Evolutionary conservation across 805 yeast genomes (phyloP).

Genomic region (Cyberlindnera bimundalis): DNA sequence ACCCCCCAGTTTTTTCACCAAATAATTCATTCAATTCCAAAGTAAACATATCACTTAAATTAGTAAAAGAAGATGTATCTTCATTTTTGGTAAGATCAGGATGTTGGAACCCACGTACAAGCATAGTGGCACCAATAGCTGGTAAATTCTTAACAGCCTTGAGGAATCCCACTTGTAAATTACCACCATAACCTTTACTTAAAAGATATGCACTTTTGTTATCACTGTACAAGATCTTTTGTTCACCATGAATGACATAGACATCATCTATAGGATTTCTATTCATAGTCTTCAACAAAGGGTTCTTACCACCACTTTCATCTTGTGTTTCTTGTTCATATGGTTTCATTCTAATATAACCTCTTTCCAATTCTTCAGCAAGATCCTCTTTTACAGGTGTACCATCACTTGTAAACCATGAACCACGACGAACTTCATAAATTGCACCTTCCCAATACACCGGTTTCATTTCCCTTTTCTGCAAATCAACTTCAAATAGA

Average conservation of each 20-base stretch:
- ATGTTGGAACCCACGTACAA: conserved; percentile 47
- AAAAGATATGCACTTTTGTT: conserved; percentile 44
- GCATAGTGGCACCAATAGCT: conserved; percentile 44
- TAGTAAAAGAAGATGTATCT: not conserved
- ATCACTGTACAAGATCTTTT: conserved; percentile 40
- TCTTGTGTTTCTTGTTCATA: conserved; percentile 21
- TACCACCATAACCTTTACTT: conserved; percentile 41
- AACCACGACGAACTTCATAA: conserved; percentile 78
- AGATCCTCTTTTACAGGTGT: conserved; percentile 49
- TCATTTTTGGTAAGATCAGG: not conserved
- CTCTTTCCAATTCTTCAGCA: conserved; percentile 57
- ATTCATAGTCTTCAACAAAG: conserved; percentile 10
- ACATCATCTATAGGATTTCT: conserved; percentile 14
- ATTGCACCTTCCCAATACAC: conserved; percentile 87
- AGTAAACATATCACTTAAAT: conserved; percentile 17
- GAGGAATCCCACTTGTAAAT: conserved; percentile 35
- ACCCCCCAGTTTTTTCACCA: conserved; percentile 18
- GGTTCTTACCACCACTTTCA: conserved; percentile 11
- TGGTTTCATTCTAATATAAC: conserved; percentile 42
- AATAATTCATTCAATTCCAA: conserved; percentile 24
- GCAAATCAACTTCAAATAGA: conserved; percentile 67
- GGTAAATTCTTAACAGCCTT: conserved; percentile 34
- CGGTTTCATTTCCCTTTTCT: conserved; percentile 53
- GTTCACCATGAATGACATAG: conserved; percentile 10
- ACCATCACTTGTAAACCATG: conserved; percentile 69